A percentile compares a stretch with the other conserved stretches of the same genome.
These are phyloP conservation scores for Teratosphaeria epicoccoides DNA, from an alignment of 2,329 filamentous ascomycete genomes.

Conservation along the genomic window DNA sequence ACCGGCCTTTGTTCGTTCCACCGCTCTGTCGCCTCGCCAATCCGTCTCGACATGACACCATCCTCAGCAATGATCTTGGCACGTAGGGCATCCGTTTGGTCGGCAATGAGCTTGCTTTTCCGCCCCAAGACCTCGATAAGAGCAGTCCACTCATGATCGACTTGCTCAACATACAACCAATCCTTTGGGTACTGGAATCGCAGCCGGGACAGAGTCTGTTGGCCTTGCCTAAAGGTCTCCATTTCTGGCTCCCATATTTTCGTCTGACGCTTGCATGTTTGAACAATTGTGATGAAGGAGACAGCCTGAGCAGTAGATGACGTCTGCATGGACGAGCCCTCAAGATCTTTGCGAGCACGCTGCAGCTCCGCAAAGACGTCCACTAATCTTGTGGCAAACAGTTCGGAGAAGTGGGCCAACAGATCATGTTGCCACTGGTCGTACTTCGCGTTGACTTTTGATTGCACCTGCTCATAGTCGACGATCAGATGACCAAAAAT, in stretches of 20 bases:
- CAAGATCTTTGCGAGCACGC: slow-evolving; percentile 78
- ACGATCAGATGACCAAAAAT: slow-evolving; percentile 91
- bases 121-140: slow-evolving; percentile 84
- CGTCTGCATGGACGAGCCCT: slow-evolving; percentile 83
- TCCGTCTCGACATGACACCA: slow-evolving; percentile 78
- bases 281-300: slow-evolving; percentile 95
- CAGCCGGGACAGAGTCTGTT: slow-evolving; percentile 81
- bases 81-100: slow-evolving; percentile 87
- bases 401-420: slow-evolving; percentile 78
- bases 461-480: slow-evolving; percentile 97
- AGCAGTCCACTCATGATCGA: slow-evolving; percentile 90
- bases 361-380: slow-evolving; percentile 89
- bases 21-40: slow-evolving; percentile 68
- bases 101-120: slow-evolving; percentile 90
- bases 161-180: slow-evolving; percentile 92
- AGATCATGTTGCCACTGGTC: slow-evolving; percentile 99
- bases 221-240: slow-evolving; percentile 88
- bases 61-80: slow-evolving; percentile 95
- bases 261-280: slow-evolving; percentile 89
- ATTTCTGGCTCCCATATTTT: slow-evolving; percentile 93
- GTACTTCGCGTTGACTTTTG: slow-evolving; percentile 97
- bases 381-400: slow-evolving; percentile 79
- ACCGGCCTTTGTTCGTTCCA: slow-evolving; percentile 98
- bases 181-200: slow-evolving; percentile 88
- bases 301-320: slow-evolving; percentile 95